Evolutionary conservation across 352 stramenopile genomes (phyloP), one percentile per base, ranked within the genome.

Genomic region (Globisporangium spiculum): DNA sequence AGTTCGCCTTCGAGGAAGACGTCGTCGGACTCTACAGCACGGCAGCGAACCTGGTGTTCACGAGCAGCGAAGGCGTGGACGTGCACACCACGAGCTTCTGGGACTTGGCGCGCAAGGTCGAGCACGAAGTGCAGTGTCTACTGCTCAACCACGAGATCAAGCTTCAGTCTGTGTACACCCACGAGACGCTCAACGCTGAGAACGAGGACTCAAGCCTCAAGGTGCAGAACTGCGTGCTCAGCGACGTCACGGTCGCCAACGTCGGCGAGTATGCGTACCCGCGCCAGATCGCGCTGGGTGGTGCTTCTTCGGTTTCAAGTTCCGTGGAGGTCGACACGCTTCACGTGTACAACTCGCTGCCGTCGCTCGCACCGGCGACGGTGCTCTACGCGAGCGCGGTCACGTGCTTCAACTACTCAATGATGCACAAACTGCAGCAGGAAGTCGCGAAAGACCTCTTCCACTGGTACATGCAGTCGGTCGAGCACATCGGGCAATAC

Each of bases 351-450:
- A 88, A 74, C 44, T 83, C 81, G 55, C 68, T 84, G 32, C 79
- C 81, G 34, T 87, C 79, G 24, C 74, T 90, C 14, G 71, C 78
- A 57, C 79, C 81, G 12, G 81, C 79, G 22, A 77, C 70, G 63
- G 86, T 80, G 66, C 50, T 90, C 16, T 88, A 80, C 66, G 60
- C 86, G 56, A 83, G 76, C 54, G 76, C 75, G 0, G 75, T 85
- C 16, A 77, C 76, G 55, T 66, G 73, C 22, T 90, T 90, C 67
- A 77, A 84, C 64, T 90, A 89, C 66, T 75, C 80, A 22, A 75
- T 90, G 58, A 90, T 90, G 82, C 67, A 79, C 72, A 90, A 90
- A 62, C 67, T 90, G 48, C 68, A 85, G 55, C 52, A 66, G 12
- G 67, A 73, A 0, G 56, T 66, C 0, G 80, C 77, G 1, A 57